A percentile compares a stretch with the other conserved stretches of the same genome.
phyloP scores from a whole-genome alignment of 2,329 filamentous ascomycete species.

The Penicillium vulpinum region DNA sequence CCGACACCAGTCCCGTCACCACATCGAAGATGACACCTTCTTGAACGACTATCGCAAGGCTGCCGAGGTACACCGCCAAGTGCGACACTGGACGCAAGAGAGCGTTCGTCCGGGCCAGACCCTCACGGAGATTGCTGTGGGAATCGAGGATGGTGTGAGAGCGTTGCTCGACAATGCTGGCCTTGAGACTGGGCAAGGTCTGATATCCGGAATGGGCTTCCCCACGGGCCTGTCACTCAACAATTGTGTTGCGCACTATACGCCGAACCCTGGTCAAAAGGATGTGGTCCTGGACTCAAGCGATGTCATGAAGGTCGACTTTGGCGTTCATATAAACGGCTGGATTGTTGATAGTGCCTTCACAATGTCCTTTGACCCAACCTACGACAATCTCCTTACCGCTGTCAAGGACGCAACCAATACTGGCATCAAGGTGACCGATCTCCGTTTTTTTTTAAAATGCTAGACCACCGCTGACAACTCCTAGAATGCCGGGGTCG shows the following conservation, averaged over 20 bases:
- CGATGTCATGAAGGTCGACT: slow-evolving; percentile 82
- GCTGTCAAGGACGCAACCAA: slow-evolving; percentile 70
- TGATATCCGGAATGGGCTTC: slow-evolving; percentile 57
- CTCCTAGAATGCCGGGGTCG: slow-evolving; percentile 53
- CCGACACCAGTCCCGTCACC: slow-evolving; percentile 41
- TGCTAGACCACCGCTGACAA: slow-evolving; percentile 6
- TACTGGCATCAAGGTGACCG: slow-evolving; percentile 48
- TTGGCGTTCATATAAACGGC: slow-evolving; percentile 78
- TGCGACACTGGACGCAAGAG: slow-evolving; percentile 52
- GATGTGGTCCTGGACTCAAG: slow-evolving; percentile 69
- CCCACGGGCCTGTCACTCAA: slow-evolving; percentile 58
- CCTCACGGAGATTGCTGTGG: slow-evolving; percentile 53
- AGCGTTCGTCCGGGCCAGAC: slow-evolving; percentile 53
- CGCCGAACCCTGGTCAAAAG: slow-evolving; percentile 60
- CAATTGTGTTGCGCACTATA: slow-evolving; percentile 57
- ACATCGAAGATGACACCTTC: slow-evolving; percentile 50
- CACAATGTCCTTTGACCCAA: slow-evolving; percentile 72
- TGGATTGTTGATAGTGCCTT: slow-evolving; percentile 81
- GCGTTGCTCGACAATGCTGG: slow-evolving; percentile 54
- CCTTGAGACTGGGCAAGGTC: slow-evolving; percentile 52
- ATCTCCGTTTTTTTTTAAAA: neutral
- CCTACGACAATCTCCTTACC: slow-evolving; percentile 71
- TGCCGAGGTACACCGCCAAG: slow-evolving; percentile 58
- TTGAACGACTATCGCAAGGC: slow-evolving; percentile 57
- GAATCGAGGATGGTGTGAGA: slow-evolving; percentile 57